Base-by-base conservation (phyloP, 768 basidiomycete species). In the Cystobasidium ongulense region DNA sequence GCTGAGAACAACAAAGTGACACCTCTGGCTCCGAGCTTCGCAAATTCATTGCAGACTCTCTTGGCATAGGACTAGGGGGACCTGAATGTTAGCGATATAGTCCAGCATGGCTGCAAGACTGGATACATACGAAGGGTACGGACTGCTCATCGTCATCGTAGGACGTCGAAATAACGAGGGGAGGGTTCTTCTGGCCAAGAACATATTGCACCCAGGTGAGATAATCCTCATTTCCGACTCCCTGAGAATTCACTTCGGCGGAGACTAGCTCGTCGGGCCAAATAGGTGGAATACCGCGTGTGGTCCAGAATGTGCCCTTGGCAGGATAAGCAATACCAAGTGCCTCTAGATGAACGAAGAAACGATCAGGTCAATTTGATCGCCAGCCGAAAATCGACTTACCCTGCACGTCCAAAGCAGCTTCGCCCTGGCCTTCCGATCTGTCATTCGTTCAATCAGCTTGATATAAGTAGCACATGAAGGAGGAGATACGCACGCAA, bases 21-120 rank as follows among this genome's bases (percentile, higher is more conserved):
- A 50, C 85, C 85, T 84, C 84, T 82, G 15, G 86, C 79, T 33
- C 84, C 85, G 25, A 86, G 81, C 67, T 86, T 86, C 7, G 74
- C 85, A 71, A 84, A 85, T 76, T 86, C 85, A 17, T 74, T 76
- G 77, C 85, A 86, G 74, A 85, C 84, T 31, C 85, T 81, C 25
- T 76, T 43, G n/a, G 80, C 79, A 70, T 79, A 79, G 29, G 54
- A 46, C 21, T 75, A 73, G 1, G 8, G 76, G 73, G 38, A 76
- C 53, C 41, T 78, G 72, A 25, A 63, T 18, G 39, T 10, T 5
- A n/a, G 38, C n/a, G 21, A 17, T 33, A 21, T 17, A 41, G 15
- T 17, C 21, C n/a, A 17, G 63, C 10, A 39, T 17, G 17, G 17
- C 15, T n/a, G 18, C 17, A 33, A 21, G 25, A 10, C 17, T 10